Evolutionary conservation across 78 protist species (phyloP).

Genomic region (Isochrysis galbana): DNA sequence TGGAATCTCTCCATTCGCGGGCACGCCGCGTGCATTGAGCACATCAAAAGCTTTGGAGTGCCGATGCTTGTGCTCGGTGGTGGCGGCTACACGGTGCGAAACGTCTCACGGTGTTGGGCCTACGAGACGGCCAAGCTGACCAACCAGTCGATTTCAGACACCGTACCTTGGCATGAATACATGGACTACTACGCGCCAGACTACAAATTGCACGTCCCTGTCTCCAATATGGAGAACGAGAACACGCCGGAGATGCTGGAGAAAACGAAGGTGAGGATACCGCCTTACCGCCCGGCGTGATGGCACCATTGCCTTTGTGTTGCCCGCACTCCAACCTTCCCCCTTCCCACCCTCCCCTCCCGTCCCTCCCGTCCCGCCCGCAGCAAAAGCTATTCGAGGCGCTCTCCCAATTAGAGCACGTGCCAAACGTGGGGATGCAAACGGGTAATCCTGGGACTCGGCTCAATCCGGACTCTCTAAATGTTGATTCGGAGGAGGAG

Average conservation of each 20-base stretch:
- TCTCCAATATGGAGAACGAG: constrained; percentile 79
- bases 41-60: constrained; percentile 72
- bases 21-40: constrained; percentile 87
- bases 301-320: too few species aligned
- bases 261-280: neutral
- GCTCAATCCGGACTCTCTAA: neutral
- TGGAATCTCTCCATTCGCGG: constrained; percentile 88
- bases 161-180: constrained; percentile 93
- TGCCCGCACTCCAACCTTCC: too few species aligned
- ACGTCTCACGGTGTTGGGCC: constrained; percentile 98
- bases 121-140: constrained; percentile 78
- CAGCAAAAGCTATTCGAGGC: neutral
- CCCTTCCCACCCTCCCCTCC: too few species aligned
- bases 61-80: constrained; percentile 98
- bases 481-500: neutral
- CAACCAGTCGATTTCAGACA: neutral
- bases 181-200: constrained; percentile 94
- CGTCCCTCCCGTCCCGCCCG: too few species aligned
- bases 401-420: constrained; percentile 24
- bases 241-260: constrained; percentile 83
- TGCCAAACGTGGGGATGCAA: constrained; percentile 30
- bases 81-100: constrained; percentile 98
- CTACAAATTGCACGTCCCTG: constrained; percentile 75
- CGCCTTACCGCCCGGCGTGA: too few species aligned
- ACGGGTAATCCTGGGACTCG: neutral